Conservation (phyloP, 2,329 filamentous ascomycete genomes). For the Penicillium sp. region DNA sequence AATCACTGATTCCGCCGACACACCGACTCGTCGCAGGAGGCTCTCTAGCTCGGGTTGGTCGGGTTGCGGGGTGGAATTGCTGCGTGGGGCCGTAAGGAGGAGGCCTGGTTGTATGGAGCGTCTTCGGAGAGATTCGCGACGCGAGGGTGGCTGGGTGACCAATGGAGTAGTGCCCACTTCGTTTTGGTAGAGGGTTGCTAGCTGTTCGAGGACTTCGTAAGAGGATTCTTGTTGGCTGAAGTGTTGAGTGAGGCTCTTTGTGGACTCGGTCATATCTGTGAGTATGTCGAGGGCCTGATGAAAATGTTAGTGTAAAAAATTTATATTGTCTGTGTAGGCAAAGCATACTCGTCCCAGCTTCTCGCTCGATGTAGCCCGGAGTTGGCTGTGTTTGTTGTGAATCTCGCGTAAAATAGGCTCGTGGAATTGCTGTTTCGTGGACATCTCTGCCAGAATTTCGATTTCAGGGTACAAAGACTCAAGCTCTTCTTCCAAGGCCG, state of each 20-base stretch:
- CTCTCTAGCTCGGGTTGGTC: conserved; percentile 35
- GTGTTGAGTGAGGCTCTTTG: conserved; percentile 32
- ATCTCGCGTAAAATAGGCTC: conserved; percentile 45
- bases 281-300: conserved; percentile 39
- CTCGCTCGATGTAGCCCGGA: conserved; percentile 36
- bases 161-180: conserved; percentile 33
- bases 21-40: conserved; percentile 40
- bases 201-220: conserved; percentile 38
- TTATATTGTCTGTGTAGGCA: neutral
- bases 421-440: conserved; percentile 48
- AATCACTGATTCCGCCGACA: conserved; percentile 35
- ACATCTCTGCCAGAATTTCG: conserved; percentile 46
- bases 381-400: conserved; percentile 35
- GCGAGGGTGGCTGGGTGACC: conserved; percentile 27
- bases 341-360: conserved; percentile 41
- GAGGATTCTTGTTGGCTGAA: conserved; percentile 41
- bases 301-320: conserved; percentile 18
- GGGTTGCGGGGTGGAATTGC: conserved; percentile 15
- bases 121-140: conserved; percentile 34
- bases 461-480: conserved; percentile 47
- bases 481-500: conserved; percentile 41
- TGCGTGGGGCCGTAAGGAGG: conserved; percentile 18
- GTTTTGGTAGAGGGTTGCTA: conserved; percentile 37
- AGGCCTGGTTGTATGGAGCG: conserved; percentile 31
- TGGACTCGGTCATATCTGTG: conserved; percentile 40